Percentiles rank a stretch among this genome's conserved stretches.
Evolutionary conservation across 2,329 filamentous ascomycete genomes (phyloP).

Genomic region (Aaosphaeria pasadenensis): DNA sequence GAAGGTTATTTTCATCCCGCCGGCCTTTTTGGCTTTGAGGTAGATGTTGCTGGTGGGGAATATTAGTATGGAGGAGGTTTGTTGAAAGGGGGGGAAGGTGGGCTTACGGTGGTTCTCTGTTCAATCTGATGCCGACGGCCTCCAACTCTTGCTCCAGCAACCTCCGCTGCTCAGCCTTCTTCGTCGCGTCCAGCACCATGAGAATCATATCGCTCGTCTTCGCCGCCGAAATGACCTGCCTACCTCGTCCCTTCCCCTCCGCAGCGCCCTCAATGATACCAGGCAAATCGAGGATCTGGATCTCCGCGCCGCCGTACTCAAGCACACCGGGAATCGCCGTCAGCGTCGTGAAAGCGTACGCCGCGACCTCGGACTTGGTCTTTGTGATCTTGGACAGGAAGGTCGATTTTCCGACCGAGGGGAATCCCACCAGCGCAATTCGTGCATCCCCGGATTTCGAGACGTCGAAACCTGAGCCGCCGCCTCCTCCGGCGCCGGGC

Average conservation of each 20-base stretch:
- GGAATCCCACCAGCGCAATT: slow-evolving; percentile 97
- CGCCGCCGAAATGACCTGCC: slow-evolving; percentile 95
- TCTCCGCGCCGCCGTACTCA: slow-evolving; percentile 96
- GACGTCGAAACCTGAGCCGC: slow-evolving; percentile 80
- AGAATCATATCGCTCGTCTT: slow-evolving; percentile 97
- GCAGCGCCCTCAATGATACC: slow-evolving; percentile 97
- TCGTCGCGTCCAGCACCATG: slow-evolving; percentile 96
- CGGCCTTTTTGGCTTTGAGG: slow-evolving; percentile 90
- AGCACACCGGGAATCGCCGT: slow-evolving; percentile 97
- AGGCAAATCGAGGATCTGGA: slow-evolving; percentile 94
- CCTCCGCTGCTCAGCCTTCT: slow-evolving; percentile 87
- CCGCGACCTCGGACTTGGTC: slow-evolving; percentile 92
- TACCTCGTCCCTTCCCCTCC: slow-evolving; percentile 91
- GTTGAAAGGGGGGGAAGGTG: not conserved
- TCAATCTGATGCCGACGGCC: slow-evolving; percentile 89
- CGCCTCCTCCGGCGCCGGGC: slow-evolving; percentile 72
- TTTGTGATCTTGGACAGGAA: slow-evolving; percentile 99
- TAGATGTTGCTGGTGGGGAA: slow-evolving; percentile 75
- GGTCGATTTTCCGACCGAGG: slow-evolving; percentile 97
- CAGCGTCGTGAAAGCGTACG: slow-evolving; percentile 95
- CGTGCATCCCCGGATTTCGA: slow-evolving; percentile 95
- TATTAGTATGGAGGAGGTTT: slow-evolving; percentile 1
- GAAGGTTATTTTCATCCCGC: slow-evolving; percentile 99
- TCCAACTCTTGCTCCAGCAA: slow-evolving; percentile 90
- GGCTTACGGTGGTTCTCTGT: slow-evolving; percentile 80